Evolutionary conservation across 495 filamentous ascomycete species (phyloP).

Genomic region (Halenospora varia): DNA sequence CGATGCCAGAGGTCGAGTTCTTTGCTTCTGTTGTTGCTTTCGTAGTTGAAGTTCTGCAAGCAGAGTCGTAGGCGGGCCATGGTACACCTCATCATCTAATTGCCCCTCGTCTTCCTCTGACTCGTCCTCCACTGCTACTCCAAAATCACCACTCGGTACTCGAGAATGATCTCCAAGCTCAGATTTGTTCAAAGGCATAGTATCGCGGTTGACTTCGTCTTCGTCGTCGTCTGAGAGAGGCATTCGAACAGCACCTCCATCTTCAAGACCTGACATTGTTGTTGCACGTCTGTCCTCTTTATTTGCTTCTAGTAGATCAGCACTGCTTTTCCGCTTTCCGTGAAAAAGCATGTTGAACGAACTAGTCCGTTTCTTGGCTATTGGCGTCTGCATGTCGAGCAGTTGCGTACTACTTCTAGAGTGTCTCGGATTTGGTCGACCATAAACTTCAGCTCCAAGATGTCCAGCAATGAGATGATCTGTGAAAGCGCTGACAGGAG

Average conservation of each 20-base stretch:
- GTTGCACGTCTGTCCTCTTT: constrained; percentile 14
- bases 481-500: constrained; percentile 92
- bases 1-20: constrained; percentile 63
- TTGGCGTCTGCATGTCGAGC: constrained; percentile 3
- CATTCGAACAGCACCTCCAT: constrained; percentile 1
- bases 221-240: constrained; percentile 36
- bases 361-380: constrained; percentile 21
- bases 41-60: constrained; percentile 88
- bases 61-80: constrained; percentile 79
- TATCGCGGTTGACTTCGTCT: constrained; percentile 19
- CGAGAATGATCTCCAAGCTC: constrained; percentile 5
- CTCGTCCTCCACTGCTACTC: constrained; percentile 17
- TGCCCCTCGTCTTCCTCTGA: constrained; percentile 25
- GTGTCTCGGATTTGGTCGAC: constrained; percentile 20
- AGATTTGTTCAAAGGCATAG: constrained; percentile 7
- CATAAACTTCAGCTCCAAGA: constrained; percentile 62
- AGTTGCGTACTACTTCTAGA: constrained; percentile 15
- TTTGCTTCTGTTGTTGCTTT: constrained; percentile 75
- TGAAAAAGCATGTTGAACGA: constrained; percentile 22
- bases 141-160: background rate
- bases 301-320: constrained; percentile 11
- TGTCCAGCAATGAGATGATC: constrained; percentile 84
- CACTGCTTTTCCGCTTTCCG: constrained; percentile 17
- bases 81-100: constrained; percentile 40
- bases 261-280: constrained; percentile 10